A percentile compares a stretch with the other conserved stretches of the same genome.
Evolutionary conservation across 441 rosid species (phyloP).

Genomic region (Adansonia rubrostipa): DNA sequence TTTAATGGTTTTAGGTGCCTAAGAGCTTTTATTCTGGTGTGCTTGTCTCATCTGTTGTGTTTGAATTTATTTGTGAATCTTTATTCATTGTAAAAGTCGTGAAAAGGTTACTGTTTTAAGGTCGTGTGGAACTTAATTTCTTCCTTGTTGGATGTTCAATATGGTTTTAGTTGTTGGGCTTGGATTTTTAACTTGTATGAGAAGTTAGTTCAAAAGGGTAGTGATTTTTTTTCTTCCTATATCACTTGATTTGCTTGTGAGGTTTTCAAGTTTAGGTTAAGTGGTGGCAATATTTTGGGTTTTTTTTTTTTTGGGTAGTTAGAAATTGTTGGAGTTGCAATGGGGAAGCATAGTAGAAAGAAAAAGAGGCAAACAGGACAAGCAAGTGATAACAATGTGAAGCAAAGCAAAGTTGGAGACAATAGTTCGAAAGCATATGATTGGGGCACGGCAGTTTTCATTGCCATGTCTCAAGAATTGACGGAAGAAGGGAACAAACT

Average conservation of each 20-base stretch:
- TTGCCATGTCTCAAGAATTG: conserved; percentile 55
- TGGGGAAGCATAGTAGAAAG: conserved; percentile 58
- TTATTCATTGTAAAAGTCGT: conserved; percentile 1
- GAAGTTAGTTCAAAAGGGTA: conserved; percentile 19
- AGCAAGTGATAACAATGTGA: conserved; percentile 35
- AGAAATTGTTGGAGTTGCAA: conserved; percentile 33
- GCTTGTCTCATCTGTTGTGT: conserved; percentile 21
- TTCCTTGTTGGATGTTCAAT: conserved; percentile 13
- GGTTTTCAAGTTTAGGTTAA: conserved; percentile 18
- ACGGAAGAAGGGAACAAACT: conserved; percentile 67
- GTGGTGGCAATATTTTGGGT: conserved; percentile 12
- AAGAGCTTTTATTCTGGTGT: conserved; percentile 29
- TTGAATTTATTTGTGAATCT: conserved; percentile 28
- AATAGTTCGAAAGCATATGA: conserved; percentile 37
- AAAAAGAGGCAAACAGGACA: conserved; percentile 38
- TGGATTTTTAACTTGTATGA: conserved; percentile 28
- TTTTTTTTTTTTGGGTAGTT: conserved; percentile 14
- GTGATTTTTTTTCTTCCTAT: conserved; percentile 16
- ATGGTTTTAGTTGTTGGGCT: conserved; percentile 22
- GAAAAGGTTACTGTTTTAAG: conserved; percentile 21
- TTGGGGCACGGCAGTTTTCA: conserved; percentile 46
- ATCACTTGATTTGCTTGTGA: conserved; percentile 22
- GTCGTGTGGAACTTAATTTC: conserved; percentile 17
- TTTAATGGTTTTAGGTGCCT: conserved; percentile 24
- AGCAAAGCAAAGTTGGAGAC: conserved; percentile 38